Evolutionary conservation across 345 rosid genomes (phyloP).

Genomic region (Rhodamnia rubescens): DNA sequence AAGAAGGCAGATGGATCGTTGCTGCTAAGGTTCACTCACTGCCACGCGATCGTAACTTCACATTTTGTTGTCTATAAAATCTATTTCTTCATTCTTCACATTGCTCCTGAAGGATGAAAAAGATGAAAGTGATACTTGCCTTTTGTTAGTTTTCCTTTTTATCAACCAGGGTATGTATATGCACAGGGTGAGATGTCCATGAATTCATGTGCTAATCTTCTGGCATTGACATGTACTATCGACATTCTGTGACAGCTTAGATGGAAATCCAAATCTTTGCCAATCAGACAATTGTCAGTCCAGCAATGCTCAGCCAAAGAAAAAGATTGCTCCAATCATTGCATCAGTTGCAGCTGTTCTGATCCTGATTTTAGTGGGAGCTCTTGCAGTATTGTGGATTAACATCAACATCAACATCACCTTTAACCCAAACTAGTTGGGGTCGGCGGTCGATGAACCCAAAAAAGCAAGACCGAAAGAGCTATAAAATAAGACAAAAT

Average conservation of each 20-base stretch:
- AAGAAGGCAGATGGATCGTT: conserved; percentile 15
- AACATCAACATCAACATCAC: no score
- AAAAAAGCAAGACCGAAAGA: no score
- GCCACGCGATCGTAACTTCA: not conserved
- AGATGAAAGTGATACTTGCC: not conserved
- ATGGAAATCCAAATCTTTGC: conserved; percentile 26
- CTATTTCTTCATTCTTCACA: not conserved
- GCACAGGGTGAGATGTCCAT: not conserved
- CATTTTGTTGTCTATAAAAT: not conserved
- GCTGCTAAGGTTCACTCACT: not conserved
- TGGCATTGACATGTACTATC: not conserved
- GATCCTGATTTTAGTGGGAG: conserved; percentile 9
- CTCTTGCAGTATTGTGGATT: conserved; percentile 5
- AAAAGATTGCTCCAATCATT: conserved; percentile 22
- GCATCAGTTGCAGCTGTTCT: conserved; percentile 12
- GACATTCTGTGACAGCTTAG: conserved; percentile 8
- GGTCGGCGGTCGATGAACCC: no score
- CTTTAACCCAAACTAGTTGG: no score
- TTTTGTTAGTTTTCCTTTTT: not conserved
- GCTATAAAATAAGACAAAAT: no score
- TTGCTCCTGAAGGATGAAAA: not conserved
- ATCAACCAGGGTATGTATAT: no score
- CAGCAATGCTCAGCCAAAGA: not conserved
- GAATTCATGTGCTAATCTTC: not conserved
- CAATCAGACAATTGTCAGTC: not conserved